Base-by-base conservation (phyloP, 2,329 filamentous ascomycete genomes). In the Macroventuria anomochaeta region DNA sequence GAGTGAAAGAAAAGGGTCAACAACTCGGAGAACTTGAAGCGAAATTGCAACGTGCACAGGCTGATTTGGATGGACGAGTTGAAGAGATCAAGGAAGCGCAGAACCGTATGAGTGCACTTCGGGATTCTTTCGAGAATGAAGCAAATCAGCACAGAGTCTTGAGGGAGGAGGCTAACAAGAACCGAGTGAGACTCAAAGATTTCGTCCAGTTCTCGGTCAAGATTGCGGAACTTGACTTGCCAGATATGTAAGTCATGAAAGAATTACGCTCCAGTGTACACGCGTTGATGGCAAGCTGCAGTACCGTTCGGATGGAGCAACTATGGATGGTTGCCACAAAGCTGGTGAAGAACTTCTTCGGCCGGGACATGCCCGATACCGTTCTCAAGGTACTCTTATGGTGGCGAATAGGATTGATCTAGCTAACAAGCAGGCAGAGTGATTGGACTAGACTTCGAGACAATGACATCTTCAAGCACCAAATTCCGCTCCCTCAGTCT, bases 401-500 rank as follows among this genome's bases (percentile, higher is more conserved):
- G n/a, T n/a, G n/a, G n/a, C n/a, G n/a, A n/a, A n/a, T n/a, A n/a
- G n/a, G n/a, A n/a, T n/a, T n/a, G n/a, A 11, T 26, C 20, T 2
- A 17, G 37, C 55, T 51, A 17, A 58, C 37, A 13, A 11, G 13
- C n/a, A 7, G 12, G 31, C 39, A 47, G 38, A 56, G 25, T 12
- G 56, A 44, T 40, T 53, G 52, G 55, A 33, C 26, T 12, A 25
- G 33, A 37, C 32, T 49, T 6, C 26, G 11, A 6, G 37, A 53
- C 13, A 40, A 46, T 40, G 26, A 41, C 2, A 28, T 46, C 15
- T 44, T 58, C 58, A 20, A 61, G 25, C 41, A 53, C 31, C 28
- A 44, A 44, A 55, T 75, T 7, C 73, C 73, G 2, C 55, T 76
- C 3, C 64, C 62, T 6, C 42, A 63, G 18, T 70, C 67, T 11